Evolutionary conservation across 805 yeast genomes (phyloP).

Genomic region (Candida ascalaphidarum): DNA sequence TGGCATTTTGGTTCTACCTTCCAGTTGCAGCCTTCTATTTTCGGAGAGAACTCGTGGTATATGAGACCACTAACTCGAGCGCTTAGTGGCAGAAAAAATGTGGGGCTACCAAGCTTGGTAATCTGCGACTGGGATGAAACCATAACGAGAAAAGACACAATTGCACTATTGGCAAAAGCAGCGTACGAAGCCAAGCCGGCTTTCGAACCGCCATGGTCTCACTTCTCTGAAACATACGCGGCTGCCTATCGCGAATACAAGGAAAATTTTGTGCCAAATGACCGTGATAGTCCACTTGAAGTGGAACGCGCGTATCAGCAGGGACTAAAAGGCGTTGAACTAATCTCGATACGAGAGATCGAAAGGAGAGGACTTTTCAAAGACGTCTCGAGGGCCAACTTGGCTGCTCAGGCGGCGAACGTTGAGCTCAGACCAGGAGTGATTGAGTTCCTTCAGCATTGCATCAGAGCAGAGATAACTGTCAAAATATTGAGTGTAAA

Average conservation of each 20-base stretch:
- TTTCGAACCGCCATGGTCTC: slow-evolving; percentile 28
- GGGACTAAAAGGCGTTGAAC: slow-evolving; percentile 38
- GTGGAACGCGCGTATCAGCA: slow-evolving; percentile 39
- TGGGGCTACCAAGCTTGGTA: slow-evolving; percentile 8
- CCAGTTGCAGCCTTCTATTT: too few species aligned
- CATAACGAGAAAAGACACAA: slow-evolving; percentile 47
- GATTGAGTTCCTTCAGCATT: slow-evolving; percentile 17
- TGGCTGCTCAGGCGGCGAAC: slow-evolving; percentile 24
- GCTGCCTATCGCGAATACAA: slow-evolving; percentile 23
- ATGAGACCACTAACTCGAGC: too few species aligned
- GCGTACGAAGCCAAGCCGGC: slow-evolving; percentile 32
- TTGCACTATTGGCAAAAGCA: slow-evolving; percentile 39
- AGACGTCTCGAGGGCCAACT: slow-evolving; percentile 23
- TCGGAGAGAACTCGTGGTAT: too few species aligned
- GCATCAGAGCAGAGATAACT: slow-evolving; percentile 18
- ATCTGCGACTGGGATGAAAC: slow-evolving; percentile 66
- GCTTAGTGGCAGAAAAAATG: too few species aligned
- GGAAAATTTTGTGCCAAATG: slow-evolving; percentile 8
- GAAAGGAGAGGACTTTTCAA: slow-evolving; percentile 29
- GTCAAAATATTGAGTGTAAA: slow-evolving; percentile 48
- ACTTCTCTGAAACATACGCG: slow-evolving; percentile 37
- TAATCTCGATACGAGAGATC: slow-evolving; percentile 38
- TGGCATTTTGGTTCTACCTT: too few species aligned
- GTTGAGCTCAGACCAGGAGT: slow-evolving; percentile 35
- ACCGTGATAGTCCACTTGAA: slow-evolving; percentile 20